phyloP scores from a whole-genome alignment of 352 stramenopile genomes.

The Elongisporangium anandrum region DNA sequence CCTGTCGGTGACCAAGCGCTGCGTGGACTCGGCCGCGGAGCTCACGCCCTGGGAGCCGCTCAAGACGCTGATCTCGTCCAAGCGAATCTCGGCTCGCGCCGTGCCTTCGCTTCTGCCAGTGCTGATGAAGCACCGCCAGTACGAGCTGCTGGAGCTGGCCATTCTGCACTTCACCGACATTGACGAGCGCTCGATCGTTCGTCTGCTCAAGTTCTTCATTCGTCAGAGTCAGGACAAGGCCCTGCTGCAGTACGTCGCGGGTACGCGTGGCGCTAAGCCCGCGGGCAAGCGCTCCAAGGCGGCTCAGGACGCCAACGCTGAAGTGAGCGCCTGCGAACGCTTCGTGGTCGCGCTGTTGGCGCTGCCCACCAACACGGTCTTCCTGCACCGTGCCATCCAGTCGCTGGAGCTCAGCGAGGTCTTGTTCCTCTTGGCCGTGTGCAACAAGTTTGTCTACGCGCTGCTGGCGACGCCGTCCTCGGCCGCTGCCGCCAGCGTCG shows the following conservation, averaged over 20 bases:
- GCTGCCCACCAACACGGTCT: constrained; percentile 66
- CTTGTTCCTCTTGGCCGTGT: constrained; percentile 58
- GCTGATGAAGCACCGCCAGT: constrained; percentile 67
- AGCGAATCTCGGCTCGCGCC: constrained; percentile 55
- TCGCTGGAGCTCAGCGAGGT: constrained; percentile 67
- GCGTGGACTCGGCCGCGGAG: constrained; percentile 39
- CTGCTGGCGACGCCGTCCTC: constrained; percentile 18
- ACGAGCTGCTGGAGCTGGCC: constrained; percentile 53
- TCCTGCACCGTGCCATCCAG: constrained; percentile 73
- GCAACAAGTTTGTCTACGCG: constrained; percentile 64
- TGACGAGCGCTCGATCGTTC: constrained; percentile 70
- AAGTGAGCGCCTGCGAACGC: constrained; percentile 29
- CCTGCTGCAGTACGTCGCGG: constrained; percentile 30
- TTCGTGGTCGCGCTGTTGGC: constrained; percentile 52
- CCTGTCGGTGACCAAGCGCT: constrained; percentile 50
- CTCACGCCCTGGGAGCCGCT: constrained; percentile 54
- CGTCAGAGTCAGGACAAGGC: constrained; percentile 35
- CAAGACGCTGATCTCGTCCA: constrained; percentile 40
- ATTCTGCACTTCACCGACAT: constrained; percentile 70
- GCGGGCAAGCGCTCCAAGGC: constrained; percentile 25
- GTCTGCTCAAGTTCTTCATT: constrained; percentile 74
- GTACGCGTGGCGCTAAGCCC: constrained; percentile 1
- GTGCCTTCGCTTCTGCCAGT: constrained; percentile 57
- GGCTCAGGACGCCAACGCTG: constrained; percentile 6
- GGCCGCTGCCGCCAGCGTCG: constrained; percentile 7